A percentile compares a stretch with the other conserved stretches of the same genome.
Conservation (phyloP, 1,284 basidiomycete genomes). For the Cutaneotrichosporon sp. region DNA sequence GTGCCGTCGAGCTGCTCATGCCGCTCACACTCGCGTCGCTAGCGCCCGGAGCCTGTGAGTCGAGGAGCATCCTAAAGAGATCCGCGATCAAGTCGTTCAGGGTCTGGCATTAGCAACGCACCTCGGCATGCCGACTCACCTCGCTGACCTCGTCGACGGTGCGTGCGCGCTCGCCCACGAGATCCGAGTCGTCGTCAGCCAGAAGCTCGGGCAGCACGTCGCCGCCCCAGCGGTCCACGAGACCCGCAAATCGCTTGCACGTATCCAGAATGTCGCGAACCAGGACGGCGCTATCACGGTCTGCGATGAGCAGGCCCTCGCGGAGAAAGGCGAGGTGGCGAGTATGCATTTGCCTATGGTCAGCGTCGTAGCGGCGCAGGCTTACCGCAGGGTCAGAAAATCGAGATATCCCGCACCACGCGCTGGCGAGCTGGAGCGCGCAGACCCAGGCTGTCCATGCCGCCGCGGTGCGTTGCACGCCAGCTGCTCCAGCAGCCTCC, state of each 20-base stretch:
- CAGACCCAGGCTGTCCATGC: neutral
- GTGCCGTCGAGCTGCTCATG: constrained; percentile 1
- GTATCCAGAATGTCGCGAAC: constrained; percentile 69
- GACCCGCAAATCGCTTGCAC: constrained; percentile 74
- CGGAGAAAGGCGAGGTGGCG: constrained; percentile 73
- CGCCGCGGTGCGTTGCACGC: constrained; percentile 8
- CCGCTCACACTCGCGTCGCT: constrained; percentile 15
- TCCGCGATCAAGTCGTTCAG: constrained; percentile 72
- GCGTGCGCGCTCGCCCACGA: constrained; percentile 45
- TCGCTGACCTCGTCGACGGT: constrained; percentile 65
- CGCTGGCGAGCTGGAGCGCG: neutral
- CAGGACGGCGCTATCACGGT: constrained; percentile 59
- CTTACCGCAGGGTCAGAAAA: constrained; percentile 70
- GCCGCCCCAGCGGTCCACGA: constrained; percentile 86
- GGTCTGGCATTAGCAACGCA: constrained; percentile 38
- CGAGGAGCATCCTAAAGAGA: constrained; percentile 60
- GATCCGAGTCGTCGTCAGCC: constrained; percentile 61
- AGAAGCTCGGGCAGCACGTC: constrained; percentile 78
- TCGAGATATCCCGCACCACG: constrained; percentile 55
- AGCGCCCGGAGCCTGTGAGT: constrained; percentile 58
- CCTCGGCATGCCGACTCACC: constrained; percentile 50
- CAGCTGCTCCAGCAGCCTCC: constrained; percentile 30
- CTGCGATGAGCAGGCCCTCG: constrained; percentile 71
- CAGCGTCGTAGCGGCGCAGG: constrained; percentile 2
- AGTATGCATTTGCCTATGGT: constrained; percentile 58